Percentiles rank a stretch among this genome's conserved stretches.
Evolutionary conservation across 768 basidiomycete genomes (phyloP).

Genomic region (Hericium rajendrae): DNA sequence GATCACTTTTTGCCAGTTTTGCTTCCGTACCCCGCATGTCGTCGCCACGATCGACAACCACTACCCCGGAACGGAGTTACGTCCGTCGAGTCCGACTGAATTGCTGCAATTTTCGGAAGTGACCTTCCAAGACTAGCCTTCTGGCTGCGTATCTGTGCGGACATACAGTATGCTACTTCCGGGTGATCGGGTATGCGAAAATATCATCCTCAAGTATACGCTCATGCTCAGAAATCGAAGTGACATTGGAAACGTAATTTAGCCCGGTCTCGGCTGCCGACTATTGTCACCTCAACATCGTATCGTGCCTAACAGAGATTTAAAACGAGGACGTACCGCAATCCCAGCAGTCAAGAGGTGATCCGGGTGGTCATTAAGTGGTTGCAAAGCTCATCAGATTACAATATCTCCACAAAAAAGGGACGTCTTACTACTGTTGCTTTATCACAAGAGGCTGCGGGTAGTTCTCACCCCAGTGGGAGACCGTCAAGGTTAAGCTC

Average conservation of each 20-base stretch:
- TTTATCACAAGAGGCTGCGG: constrained; percentile 21
- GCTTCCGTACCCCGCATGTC: no score
- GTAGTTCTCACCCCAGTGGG: constrained; percentile 30
- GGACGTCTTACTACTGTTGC: constrained; percentile 23
- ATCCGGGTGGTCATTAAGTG: constrained; percentile 21
- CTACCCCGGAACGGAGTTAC: no score
- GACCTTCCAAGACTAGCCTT: no score
- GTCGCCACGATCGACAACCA: no score
- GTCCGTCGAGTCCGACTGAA: no score
- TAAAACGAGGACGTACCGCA: constrained; percentile 19
- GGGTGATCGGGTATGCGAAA: no score
- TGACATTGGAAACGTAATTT: constrained; percentile 17
- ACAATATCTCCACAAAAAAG: background rate
- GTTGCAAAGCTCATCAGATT: background rate
- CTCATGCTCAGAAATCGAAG: background rate
- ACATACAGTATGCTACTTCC: no score
- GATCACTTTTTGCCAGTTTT: no score
- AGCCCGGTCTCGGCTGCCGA: constrained; percentile 22
- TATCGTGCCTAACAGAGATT: no score
- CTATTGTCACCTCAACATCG: constrained; percentile 5
- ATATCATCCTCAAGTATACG: no score
- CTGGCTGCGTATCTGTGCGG: no score
- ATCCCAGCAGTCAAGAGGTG: constrained; percentile 25
- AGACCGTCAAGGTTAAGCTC: background rate
- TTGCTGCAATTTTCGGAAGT: no score